phyloP scores from a whole-genome alignment of 352 stramenopile genomes.

The Blastocystis sp. region DNA sequence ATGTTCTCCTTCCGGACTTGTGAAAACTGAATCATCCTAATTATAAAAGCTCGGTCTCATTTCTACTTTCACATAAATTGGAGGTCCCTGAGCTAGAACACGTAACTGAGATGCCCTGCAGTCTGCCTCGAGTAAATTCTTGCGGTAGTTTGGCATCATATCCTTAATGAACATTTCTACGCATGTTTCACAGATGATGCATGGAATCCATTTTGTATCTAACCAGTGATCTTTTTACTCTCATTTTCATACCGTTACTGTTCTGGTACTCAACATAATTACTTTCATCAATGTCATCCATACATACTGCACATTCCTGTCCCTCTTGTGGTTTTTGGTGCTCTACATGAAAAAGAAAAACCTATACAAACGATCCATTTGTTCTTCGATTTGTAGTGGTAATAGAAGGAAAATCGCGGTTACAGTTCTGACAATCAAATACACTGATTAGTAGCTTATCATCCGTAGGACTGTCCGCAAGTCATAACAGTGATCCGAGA shows the following conservation, averaged over 20 bases:
- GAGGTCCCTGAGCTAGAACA: constrained; percentile 38
- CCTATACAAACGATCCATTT: no score
- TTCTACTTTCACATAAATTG: constrained; percentile 53
- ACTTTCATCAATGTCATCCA: constrained; percentile 13
- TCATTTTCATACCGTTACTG: background rate
- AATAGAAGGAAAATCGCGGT: background rate
- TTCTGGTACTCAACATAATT: constrained; percentile 56
- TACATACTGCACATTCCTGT: constrained; percentile 39
- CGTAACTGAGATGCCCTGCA: constrained; percentile 42
- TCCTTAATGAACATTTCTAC: constrained; percentile 34
- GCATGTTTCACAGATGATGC: constrained; percentile 39
- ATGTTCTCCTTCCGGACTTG: constrained; percentile 38
- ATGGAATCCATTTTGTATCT: constrained; percentile 37
- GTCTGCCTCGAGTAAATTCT: constrained; percentile 49
- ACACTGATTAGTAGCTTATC: no score
- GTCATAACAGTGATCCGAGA: no score
- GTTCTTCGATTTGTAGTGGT: no score
- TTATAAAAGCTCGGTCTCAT: background rate
- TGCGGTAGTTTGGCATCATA: constrained; percentile 50
- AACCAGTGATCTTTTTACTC: background rate
- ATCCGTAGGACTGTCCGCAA: no score
- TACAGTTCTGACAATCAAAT: no score
- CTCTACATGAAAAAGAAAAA: background rate
- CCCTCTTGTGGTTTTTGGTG: constrained; percentile 44
- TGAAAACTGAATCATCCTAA: constrained; percentile 38